Base-by-base conservation (phyloP, 2,329 filamentous ascomycete genomes). In the Apiospora malaysiana region DNA sequence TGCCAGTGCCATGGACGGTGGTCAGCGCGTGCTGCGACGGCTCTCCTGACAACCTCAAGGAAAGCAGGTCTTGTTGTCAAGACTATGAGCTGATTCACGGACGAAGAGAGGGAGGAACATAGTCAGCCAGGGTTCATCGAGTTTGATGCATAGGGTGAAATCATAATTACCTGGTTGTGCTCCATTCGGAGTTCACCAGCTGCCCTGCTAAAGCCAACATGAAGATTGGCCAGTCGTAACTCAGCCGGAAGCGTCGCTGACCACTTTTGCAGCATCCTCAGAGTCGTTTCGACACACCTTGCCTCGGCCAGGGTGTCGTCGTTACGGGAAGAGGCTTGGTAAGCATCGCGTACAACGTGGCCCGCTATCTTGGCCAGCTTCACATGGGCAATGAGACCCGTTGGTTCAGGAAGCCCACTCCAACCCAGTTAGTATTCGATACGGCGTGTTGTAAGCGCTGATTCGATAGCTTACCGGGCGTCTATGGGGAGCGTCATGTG, bases 311-410 rank as follows among this genome's bases (percentile, higher is more conserved):
- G 70, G 70, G 73, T 71, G 51, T 71, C 71, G 67, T 76, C 77
- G 71, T 73, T 77, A 18, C 37, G 12, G 0, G 82, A 79, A 14
- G 83, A 80, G 56, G 83, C 77, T 23, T 81, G 80, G 73, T 84
- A 85, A 3, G 84, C 84, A 73, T 85, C 85, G 72, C 82, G 82
- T 7, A 86, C 82, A 42, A 87, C 84, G 72, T 85, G 81, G 32
- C 83, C 82, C 3, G 85, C 85, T 65, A 88, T 86, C 27, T 80
- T 82, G 3, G 83, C 81, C 18, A 88, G 81, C 68, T 85, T 80
- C 14, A 87, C 79, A 71, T 87, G 82, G 18, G 85, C 85, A 42
- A 76, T 78, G 2, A 88, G 78, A 4, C 85, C 86, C 25, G 77
- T 78, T 10, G 84, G 79, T 9, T 83, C 78, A 16, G 86, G 85